Conservation (phyloP, 495 filamentous ascomycete species). For the Neurospora pannonica region DNA sequence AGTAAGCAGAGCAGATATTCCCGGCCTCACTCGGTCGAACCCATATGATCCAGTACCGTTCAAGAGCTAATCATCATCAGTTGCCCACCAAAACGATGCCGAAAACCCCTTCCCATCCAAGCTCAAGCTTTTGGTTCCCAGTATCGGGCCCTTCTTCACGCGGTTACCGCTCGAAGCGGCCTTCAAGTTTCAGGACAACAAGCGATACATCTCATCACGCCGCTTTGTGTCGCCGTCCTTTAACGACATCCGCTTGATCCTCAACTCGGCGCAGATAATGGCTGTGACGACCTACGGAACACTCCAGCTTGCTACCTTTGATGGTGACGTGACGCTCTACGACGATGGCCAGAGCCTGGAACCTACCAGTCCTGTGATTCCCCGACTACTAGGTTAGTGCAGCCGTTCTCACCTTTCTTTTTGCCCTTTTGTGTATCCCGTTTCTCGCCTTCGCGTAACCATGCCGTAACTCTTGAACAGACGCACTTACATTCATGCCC, state of each 20-base stretch:
- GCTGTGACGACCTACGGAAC: conserved; percentile 61
- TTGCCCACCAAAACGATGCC: conserved; percentile 53
- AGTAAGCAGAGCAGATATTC: conserved; percentile 42
- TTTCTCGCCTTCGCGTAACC: not conserved
- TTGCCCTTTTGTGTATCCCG: not conserved
- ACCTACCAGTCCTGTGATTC: conserved; percentile 64
- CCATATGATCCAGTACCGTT: not conserved
- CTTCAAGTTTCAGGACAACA: conserved; percentile 80
- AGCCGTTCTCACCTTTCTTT: not conserved
- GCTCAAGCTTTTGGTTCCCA: conserved; percentile 82
- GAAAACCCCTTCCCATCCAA: conserved; percentile 66
- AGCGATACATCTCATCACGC: conserved; percentile 77
- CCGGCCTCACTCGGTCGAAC: not conserved
- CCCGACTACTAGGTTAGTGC: conserved; percentile 52
- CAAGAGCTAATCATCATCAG: conserved; percentile 27
- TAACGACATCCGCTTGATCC: conserved; percentile 86
- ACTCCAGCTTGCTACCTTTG: conserved; percentile 82
- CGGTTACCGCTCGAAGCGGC: conserved; percentile 74
- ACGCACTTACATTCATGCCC: not conserved
- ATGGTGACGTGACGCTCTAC: conserved; percentile 95
- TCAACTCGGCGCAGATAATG: conserved; percentile 93
- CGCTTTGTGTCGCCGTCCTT: conserved; percentile 95
- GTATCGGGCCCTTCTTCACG: conserved; percentile 87
- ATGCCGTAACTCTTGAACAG: not conserved
- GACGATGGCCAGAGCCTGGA: conserved; percentile 80